phyloP scores from a whole-genome alignment of 768 basidiomycete species.

The Termitomyces sp. region DNA sequence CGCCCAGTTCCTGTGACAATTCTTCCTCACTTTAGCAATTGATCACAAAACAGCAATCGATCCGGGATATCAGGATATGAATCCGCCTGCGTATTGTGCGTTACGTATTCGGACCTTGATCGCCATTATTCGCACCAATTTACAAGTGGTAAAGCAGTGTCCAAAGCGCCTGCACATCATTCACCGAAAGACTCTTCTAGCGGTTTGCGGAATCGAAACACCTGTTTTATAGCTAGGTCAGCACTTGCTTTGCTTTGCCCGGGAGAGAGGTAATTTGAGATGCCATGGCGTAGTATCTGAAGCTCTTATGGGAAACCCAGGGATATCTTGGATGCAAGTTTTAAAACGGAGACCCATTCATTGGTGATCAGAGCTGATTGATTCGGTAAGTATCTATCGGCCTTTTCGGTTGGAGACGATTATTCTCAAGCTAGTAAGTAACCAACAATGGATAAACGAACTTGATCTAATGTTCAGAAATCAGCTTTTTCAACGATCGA shows the following conservation, averaged over 20 bases:
- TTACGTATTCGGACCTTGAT: background rate
- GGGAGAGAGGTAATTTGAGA: background rate
- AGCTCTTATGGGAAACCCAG: conserved; percentile 1
- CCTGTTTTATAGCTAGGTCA: background rate
- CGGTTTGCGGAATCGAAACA: background rate
- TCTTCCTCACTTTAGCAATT: background rate
- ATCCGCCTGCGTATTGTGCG: no score
- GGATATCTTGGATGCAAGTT: conserved; percentile 6
- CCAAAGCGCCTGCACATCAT: conserved; percentile 2
- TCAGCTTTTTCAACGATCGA: background rate
- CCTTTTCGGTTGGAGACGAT: background rate
- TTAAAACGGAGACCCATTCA: conserved; percentile 11
- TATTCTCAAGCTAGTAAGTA: background rate
- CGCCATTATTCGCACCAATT: background rate
- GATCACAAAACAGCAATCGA: background rate
- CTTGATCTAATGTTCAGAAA: conserved; percentile 5
- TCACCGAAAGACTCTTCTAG: background rate
- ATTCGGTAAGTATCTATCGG: background rate
- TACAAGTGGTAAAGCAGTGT: background rate
- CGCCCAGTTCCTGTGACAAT: background rate
- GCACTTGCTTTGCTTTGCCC: background rate
- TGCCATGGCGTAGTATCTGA: background rate
- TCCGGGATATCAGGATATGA: background rate
- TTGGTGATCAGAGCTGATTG: background rate
- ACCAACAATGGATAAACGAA: conserved; percentile 11